phyloP scores from a whole-genome alignment of 805 yeast species.

The Metschnikowia lunata region DNA sequence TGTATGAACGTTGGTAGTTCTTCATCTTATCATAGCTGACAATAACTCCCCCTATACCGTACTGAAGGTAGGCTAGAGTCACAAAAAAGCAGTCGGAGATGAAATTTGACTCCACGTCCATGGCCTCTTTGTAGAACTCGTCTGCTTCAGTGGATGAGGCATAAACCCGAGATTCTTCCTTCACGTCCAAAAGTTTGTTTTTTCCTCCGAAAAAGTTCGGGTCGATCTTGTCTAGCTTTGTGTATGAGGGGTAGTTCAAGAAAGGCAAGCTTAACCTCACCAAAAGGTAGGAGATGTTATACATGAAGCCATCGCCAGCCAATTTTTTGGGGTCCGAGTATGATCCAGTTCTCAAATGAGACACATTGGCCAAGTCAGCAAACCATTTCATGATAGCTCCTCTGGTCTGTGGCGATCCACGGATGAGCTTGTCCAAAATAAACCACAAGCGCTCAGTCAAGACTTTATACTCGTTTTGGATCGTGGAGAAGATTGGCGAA shows the following conservation, averaged over 20 bases:
- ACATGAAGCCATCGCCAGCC: conserved; percentile 78
- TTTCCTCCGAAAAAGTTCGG: conserved; percentile 56
- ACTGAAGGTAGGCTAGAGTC: conserved; percentile 74
- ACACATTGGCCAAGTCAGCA: conserved; percentile 68
- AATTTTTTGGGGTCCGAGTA: conserved; percentile 66
- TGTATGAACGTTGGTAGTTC: conserved; percentile 45
- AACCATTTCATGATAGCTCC: conserved; percentile 61
- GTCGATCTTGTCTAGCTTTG: conserved; percentile 75
- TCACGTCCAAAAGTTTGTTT: conserved; percentile 53
- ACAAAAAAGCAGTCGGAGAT: conserved; percentile 88
- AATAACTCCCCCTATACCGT: conserved; percentile 80
- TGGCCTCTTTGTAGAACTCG: conserved; percentile 45
- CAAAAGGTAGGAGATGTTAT: conserved; percentile 65
- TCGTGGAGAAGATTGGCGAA: conserved; percentile 35
- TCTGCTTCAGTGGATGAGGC: conserved; percentile 69
- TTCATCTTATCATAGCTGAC: conserved; percentile 51
- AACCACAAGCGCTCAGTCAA: conserved; percentile 60
- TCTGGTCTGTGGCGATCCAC: conserved; percentile 68
- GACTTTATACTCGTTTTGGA: conserved; percentile 60
- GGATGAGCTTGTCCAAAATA: conserved; percentile 66
- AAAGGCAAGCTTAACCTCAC: conserved; percentile 80
- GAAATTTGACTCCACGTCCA: conserved; percentile 56
- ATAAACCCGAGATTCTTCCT: conserved; percentile 79
- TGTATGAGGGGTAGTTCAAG: conserved; percentile 53
- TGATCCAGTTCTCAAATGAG: conserved; percentile 83